Evolutionary conservation across 108 stramenopile species (phyloP).

Genomic region (Skeletonema costatum): DNA sequence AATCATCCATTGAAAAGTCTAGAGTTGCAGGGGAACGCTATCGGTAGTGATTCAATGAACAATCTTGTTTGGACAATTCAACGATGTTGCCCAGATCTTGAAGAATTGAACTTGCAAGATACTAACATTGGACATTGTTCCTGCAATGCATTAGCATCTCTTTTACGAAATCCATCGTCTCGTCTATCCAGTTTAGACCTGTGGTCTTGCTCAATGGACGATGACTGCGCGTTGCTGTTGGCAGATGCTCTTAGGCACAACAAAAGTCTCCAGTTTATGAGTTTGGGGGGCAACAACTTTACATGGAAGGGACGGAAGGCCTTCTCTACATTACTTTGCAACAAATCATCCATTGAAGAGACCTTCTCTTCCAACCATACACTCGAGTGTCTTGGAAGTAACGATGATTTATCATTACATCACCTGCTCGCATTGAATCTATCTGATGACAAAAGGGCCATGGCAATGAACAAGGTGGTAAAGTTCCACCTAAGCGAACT

Average conservation of each 20-base stretch:
- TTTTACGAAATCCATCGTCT: not conserved
- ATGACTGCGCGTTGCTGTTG: not conserved
- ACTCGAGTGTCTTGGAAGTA: not conserved
- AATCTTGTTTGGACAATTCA: not conserved
- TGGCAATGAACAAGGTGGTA: not conserved
- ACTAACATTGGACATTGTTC: not conserved
- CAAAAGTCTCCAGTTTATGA: not conserved
- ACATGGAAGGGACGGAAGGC: constrained; percentile 1
- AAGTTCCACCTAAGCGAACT: not conserved
- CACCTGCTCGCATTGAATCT: not conserved
- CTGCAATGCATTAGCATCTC: not conserved
- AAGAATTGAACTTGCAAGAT: not conserved
- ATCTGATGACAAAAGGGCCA: not conserved
- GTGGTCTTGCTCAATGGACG: not conserved
- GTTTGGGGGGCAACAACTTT: not conserved
- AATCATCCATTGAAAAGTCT: not conserved
- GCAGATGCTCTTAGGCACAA: not conserved
- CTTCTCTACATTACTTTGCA: constrained; percentile 5
- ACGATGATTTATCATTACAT: not conserved
- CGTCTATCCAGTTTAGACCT: not conserved
- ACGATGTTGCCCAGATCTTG: not conserved
- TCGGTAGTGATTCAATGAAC: not conserved
- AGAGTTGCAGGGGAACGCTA: not conserved
- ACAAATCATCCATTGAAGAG: constrained; percentile 4
- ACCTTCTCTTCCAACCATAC: constrained; percentile 9